Evolutionary conservation across 2,329 filamentous ascomycete species (phyloP).

Genomic region (Neofusicoccum umdonicola): DNA sequence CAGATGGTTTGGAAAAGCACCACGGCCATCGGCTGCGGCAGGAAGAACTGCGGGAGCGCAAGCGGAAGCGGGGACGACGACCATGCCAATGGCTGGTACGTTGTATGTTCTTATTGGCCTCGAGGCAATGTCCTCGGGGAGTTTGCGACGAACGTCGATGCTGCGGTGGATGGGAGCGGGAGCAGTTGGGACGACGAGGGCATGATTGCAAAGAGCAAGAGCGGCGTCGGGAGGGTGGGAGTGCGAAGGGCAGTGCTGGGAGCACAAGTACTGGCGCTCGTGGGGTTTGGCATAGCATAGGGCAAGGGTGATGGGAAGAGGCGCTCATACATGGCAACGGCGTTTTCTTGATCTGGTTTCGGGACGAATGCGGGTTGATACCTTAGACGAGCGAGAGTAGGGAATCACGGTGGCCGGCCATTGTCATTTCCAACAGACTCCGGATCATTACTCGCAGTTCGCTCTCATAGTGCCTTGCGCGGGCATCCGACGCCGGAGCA

Average conservation of each 20-base stretch:
- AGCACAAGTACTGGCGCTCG: background rate
- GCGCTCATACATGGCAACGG: background rate
- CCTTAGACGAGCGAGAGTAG: too few relatives aligned
- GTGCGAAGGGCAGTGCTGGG: background rate
- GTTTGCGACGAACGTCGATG: slow-evolving; percentile 34
- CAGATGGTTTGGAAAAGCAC: slow-evolving; percentile 30
- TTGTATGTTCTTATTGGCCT: slow-evolving; percentile 40
- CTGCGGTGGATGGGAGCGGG: slow-evolving; percentile 15
- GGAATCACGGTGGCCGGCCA: too few relatives aligned
- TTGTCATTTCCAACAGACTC: too few relatives aligned
- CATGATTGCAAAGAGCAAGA: slow-evolving; percentile 1
- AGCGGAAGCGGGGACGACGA: background rate
- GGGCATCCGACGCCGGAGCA: background rate
- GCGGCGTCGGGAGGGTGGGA: background rate
- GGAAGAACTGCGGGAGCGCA: slow-evolving; percentile 20
- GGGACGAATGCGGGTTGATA: too few relatives aligned
- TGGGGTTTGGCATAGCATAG: background rate
- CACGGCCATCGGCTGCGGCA: slow-evolving; percentile 25
- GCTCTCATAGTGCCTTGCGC: too few relatives aligned
- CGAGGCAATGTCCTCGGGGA: slow-evolving; percentile 35
- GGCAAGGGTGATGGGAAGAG: background rate
- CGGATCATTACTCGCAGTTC: too few relatives aligned
- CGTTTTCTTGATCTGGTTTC: background rate
- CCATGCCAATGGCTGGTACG: slow-evolving; percentile 8
- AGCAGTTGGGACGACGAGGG: background rate